Evolutionary conservation across 1,284 basidiomycete species (phyloP), one percentile per base, ranked within the genome.

Genomic region (Amylostereum chailletii): DNA sequence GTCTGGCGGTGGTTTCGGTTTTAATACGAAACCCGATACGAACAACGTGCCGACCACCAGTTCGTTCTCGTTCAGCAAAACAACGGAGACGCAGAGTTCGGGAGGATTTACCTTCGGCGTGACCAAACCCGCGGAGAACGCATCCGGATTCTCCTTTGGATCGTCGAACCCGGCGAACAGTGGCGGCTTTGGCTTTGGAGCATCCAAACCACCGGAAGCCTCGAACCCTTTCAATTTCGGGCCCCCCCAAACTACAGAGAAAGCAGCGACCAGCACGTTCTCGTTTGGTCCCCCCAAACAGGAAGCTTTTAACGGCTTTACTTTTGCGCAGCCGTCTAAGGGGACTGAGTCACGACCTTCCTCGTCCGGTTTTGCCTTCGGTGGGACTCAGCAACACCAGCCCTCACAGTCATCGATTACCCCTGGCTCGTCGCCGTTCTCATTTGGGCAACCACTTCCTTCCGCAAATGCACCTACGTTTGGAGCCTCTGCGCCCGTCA

Each of bases 401-500:
- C 63, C 46, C 52, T 63, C 34, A 63, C 71, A 4, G 63, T 68
- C 30, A 65, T 71, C 34, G 64, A 58, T 31, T 56, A 65, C 31
- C 58, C 67, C 39, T 3, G 65, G 65, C 33, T 39, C 65, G 2
- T 62, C 69, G n/a, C 60, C 71, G 19, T 77, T 79, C 55, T 58
- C 69, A n/a, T 82, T 82, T 59, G 70, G 70, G 11, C 52, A 29
- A 53, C 68, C 11, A 56, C 50, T 8, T 11, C 33, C 8, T 7
- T 46, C 42, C 51, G 68, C 30, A 70, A 64, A 57, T 5, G 30
- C 64, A 70, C n/a, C 81, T 81, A 53, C 70, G 69, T 39, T 67
- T 70, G 43, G 66, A 29, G 58, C 65, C 11, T 80, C 80, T 42
- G 68, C 76, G 29, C 79, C 79, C 29, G 69, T 68, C 41, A 82